Conservation (phyloP, 148 eudicot species). For the Rhododendron kiyosumense region DNA sequence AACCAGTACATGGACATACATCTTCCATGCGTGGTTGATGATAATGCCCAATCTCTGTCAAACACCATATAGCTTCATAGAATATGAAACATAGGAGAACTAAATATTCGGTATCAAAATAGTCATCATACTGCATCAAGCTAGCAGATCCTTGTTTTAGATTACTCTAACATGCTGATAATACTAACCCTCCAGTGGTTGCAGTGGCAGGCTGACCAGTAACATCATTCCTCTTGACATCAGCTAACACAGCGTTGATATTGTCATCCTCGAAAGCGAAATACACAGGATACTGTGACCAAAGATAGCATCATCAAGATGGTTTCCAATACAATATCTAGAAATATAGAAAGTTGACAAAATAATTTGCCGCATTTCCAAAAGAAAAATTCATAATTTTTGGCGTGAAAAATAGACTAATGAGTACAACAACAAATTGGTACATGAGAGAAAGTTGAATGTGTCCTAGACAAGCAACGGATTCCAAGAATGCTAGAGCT, state of each 20-base stretch:
- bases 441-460: neutral
- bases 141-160: neutral
- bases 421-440: neutral
- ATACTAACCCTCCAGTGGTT: constrained; percentile 95
- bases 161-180: neutral
- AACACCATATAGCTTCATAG: neutral
- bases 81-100: neutral
- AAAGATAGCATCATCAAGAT: constrained; percentile 14
- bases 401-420: neutral
- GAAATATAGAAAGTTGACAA: neutral
- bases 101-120: neutral
- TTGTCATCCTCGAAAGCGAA: constrained; percentile 86
- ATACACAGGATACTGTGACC: constrained; percentile 94
- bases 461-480: neutral
- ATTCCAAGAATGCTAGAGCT: neutral
- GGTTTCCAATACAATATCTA: neutral
- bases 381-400: neutral
- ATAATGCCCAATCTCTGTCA: neutral
- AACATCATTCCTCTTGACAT: constrained; percentile 70
- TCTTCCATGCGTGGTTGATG: neutral
- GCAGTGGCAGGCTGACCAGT: constrained; percentile 93
- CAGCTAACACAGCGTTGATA: constrained; percentile 69
- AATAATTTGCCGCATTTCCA: neutral
- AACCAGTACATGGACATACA: neutral
- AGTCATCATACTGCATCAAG: neutral